A percentile compares a stretch with the other conserved stretches of the same genome.
phyloP scores from a whole-genome alignment of 345 rosid genomes.

The Eucalyptus cladocalyx region DNA sequence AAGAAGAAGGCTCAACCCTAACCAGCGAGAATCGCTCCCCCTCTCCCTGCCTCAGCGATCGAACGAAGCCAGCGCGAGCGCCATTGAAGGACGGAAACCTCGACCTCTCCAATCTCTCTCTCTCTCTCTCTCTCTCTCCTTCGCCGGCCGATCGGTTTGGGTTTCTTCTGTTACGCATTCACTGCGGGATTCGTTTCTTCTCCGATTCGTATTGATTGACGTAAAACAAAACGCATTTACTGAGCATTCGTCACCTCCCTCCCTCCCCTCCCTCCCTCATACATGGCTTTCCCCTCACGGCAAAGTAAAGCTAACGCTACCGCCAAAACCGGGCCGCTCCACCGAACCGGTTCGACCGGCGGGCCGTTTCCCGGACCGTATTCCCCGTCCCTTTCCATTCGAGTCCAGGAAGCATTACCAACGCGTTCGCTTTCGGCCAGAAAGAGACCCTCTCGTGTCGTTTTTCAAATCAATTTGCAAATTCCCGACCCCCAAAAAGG shows the following conservation, averaged over 20 bases:
- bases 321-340: neutral
- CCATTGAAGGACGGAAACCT: neutral
- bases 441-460: neutral
- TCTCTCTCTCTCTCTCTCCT: neutral
- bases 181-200: neutral
- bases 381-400: neutral
- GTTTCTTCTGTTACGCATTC: neutral
- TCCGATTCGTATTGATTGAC: neutral
- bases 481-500: neutral
- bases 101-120: neutral
- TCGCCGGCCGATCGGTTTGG: neutral
- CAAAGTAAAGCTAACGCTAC: neutral
- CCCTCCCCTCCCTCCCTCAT: neutral
- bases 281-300: slow-evolving; percentile 3
- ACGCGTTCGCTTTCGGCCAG: neutral
- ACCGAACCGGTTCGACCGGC: neutral
- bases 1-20: neutral
- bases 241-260: neutral
- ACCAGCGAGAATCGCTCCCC: neutral
- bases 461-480: neutral
- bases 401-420: neutral
- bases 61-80: neutral
- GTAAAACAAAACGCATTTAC: slow-evolving; percentile 12
- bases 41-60: neutral
- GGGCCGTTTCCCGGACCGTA: neutral